Evolutionary conservation across 495 filamentous ascomycete species (phyloP).

Genomic region (Hypoxylon crocopeplum): DNA sequence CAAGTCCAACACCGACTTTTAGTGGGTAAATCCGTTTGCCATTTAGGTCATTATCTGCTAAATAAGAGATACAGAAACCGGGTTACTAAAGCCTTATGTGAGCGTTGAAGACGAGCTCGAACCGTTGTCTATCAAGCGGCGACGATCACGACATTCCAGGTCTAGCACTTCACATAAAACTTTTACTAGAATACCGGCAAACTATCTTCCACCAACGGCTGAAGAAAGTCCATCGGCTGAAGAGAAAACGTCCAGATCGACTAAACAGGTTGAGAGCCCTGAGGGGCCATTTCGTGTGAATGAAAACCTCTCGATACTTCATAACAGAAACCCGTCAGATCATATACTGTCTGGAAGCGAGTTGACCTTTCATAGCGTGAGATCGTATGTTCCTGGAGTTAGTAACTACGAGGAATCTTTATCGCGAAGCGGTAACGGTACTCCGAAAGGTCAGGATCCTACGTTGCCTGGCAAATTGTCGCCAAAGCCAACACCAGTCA

Average conservation of each 20-base stretch:
- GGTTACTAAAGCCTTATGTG: neutral
- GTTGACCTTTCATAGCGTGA: slow-evolving; percentile 12
- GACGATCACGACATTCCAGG: slow-evolving; percentile 32
- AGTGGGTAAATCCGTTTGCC: slow-evolving; percentile 8
- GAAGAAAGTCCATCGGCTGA: slow-evolving; percentile 42
- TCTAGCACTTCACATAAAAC: slow-evolving; percentile 30
- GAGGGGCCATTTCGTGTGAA: neutral
- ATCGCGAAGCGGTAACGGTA: neutral
- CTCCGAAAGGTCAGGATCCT: neutral
- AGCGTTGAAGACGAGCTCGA: neutral
- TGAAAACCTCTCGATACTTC: neutral
- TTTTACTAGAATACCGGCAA: slow-evolving; percentile 25
- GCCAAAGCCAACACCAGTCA: neutral
- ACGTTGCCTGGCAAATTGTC: neutral
- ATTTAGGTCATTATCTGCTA: neutral
- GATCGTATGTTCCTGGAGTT: slow-evolving; percentile 12
- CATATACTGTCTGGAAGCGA: slow-evolving; percentile 15
- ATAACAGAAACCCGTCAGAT: neutral
- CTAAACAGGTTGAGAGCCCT: neutral
- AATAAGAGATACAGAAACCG: slow-evolving; percentile 8
- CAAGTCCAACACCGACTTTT: slow-evolving; percentile 41
- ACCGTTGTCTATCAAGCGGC: slow-evolving; percentile 27
- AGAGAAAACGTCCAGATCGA: neutral
- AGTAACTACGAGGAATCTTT: slow-evolving; percentile 1
- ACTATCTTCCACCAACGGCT: slow-evolving; percentile 41